Base-by-base conservation (phyloP, 2,329 filamentous ascomycete genomes). In the Trichoderma gracile region DNA sequence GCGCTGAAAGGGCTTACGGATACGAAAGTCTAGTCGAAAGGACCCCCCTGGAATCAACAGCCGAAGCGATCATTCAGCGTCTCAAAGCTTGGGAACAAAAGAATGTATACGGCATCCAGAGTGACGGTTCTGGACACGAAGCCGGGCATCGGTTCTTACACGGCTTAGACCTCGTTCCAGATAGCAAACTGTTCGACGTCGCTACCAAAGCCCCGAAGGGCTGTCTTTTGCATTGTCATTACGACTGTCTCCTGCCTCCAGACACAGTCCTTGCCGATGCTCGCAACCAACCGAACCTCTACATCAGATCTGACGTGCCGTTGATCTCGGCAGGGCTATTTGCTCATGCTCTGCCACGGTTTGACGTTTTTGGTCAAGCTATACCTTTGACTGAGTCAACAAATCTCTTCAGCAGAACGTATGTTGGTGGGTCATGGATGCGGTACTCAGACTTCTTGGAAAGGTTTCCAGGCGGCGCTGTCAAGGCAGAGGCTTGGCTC, bases 171-270 rank as follows among this genome's bases (percentile, higher is more conserved):
- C 23, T 61, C 8, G 38, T 50, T 12, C 47, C 33, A 76, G 82
- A 82, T 69, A 96, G 92, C 17, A 88, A 88, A 72, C 81, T 97
- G 21, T 98, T 92, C 92, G 84, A 87, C 68, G 94, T 97, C 69
- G 84, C 97, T 14, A 85, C 88, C 65, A 84, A 81, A 69, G 92
- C 98, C 90, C 94, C 94, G 27, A 98, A 98, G 75, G 95, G 94
- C 15, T 84, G 89, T 10, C 80, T 96, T 27, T 78, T 96, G 65
- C 93, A 98, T 78, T 92, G 92, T 49, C 93, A 98, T 76, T 61
- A 80, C 95, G 73, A 91, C 96, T 76, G 92, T 93, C 57, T 52
- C 5, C 23, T 61, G 1, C 57, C 57, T 45, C 57, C 57, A 12
- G 57, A 61, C 7, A 61, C 46, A 2, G 46, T 30, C n/a, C 33